Evolutionary conservation across 2,329 filamentous ascomycete species (phyloP).

Genomic region (Zopfia rhizophila): DNA sequence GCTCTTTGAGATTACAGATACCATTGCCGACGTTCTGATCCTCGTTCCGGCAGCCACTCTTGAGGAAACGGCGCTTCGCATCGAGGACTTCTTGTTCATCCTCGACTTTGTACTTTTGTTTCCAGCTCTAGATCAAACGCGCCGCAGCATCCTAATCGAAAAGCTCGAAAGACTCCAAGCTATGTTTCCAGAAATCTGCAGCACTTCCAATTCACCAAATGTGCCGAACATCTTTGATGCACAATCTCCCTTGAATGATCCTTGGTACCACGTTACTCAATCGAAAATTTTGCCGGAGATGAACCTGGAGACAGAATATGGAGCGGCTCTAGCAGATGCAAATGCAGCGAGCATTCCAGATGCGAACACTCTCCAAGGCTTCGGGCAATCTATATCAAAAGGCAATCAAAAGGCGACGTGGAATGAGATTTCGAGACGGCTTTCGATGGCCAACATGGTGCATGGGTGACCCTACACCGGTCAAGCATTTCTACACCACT

Average conservation of each 20-base stretch:
- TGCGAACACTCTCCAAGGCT: slow-evolving; percentile 1
- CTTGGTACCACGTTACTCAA: slow-evolving; percentile 48
- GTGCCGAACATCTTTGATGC: slow-evolving; percentile 39
- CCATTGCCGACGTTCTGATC: slow-evolving; percentile 67
- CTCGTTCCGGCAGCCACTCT: slow-evolving; percentile 60
- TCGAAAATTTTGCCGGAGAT: slow-evolving; percentile 40
- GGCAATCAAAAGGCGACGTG: slow-evolving; percentile 39
- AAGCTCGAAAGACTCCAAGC: slow-evolving; percentile 52
- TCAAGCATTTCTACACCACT: too few relatives aligned
- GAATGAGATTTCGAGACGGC: slow-evolving; percentile 45
- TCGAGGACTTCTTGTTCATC: slow-evolving; percentile 66
- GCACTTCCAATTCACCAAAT: slow-evolving; percentile 43
- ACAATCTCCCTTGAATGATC: slow-evolving; percentile 40
- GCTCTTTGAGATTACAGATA: slow-evolving; percentile 69
- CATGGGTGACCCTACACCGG: too few relatives aligned
- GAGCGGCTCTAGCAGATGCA: slow-evolving; percentile 22
- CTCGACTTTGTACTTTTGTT: slow-evolving; percentile 63
- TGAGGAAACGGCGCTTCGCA: slow-evolving; percentile 59
- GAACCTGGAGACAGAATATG: slow-evolving; percentile 11
- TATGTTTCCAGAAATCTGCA: slow-evolving; percentile 49
- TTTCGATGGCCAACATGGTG: slow-evolving; percentile 42
- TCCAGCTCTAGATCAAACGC: slow-evolving; percentile 59
- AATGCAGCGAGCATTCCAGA: neutral
- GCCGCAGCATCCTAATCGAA: slow-evolving; percentile 56
- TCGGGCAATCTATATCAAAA: slow-evolving; percentile 9